Conservation (phyloP, 176 grass and related monocot species). For the Typha latifolia region DNA sequence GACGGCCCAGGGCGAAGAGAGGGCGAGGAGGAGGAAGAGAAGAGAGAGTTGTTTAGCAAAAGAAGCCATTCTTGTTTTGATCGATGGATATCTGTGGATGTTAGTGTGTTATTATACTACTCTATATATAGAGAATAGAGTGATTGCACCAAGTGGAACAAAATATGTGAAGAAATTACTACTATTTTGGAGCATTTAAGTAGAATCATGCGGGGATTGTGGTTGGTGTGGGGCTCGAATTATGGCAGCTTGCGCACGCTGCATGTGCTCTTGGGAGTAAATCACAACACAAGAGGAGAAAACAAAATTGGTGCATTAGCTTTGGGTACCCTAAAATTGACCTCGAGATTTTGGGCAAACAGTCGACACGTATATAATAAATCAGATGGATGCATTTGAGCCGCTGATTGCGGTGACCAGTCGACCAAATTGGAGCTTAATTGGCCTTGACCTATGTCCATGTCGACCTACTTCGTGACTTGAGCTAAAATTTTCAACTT, state of each 20-base stretch:
- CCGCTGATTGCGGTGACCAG: too few species aligned
- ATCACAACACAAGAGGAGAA: not conserved
- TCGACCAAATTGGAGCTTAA: too few species aligned
- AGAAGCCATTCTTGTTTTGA: constrained; percentile 14
- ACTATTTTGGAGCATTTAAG: too few species aligned
- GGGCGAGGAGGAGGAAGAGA: constrained; percentile 9
- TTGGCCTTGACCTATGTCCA: too few species aligned
- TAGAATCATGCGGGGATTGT: constrained; percentile 37
- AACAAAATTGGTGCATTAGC: not conserved
- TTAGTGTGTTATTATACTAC: not conserved
- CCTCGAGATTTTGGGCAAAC: too few species aligned
- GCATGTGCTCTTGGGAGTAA: constrained; percentile 20
- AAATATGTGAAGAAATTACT: not conserved
- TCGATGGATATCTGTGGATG: not conserved
- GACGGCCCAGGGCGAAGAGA: not conserved
- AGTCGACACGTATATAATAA: too few species aligned
- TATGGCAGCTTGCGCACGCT: constrained; percentile 41
- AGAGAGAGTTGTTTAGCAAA: constrained; percentile 1
- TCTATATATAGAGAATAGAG: constrained; percentile 1
- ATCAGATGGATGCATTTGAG: too few species aligned
- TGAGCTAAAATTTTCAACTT: too few species aligned
- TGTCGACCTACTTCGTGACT: too few species aligned
- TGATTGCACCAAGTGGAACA: not conserved
- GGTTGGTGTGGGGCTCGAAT: constrained; percentile 11
- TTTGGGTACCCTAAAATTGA: not conserved